Conservation (phyloP, 2,329 filamentous ascomycete species). For the Diaporthe batatas region DNA sequence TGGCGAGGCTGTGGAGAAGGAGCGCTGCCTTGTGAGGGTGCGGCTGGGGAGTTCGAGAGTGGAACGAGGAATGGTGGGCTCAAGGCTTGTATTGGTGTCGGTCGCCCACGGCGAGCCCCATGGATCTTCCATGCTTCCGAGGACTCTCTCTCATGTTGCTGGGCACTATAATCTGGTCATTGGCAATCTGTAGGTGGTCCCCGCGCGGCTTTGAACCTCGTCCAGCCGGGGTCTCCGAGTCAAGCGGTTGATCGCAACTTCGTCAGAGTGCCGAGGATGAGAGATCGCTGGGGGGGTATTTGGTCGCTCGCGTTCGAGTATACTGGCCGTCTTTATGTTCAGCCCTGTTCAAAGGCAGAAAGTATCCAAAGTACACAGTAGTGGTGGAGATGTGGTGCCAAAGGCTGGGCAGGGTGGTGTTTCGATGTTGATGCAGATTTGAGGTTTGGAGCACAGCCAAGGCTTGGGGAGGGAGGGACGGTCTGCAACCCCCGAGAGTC, state of each 20-base stretch:
- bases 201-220: slow-evolving; percentile 23
- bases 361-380: slow-evolving; percentile 21
- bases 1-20: slow-evolving; percentile 52
- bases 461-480: slow-evolving; percentile 9
- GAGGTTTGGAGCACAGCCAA: slow-evolving; percentile 32
- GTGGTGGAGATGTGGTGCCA: background rate
- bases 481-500: slow-evolving; percentile 12
- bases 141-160: slow-evolving; percentile 43
- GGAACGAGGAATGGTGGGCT: slow-evolving; percentile 58
- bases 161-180: slow-evolving; percentile 37
- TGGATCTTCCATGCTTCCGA: slow-evolving; percentile 70
- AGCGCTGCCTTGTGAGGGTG: slow-evolving; percentile 48
- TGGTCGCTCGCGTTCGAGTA: background rate
- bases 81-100: slow-evolving; percentile 47
- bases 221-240: slow-evolving; percentile 12
- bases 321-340: too few species aligned
- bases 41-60: slow-evolving; percentile 50
- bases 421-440: slow-evolving; percentile 24
- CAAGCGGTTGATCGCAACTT: slow-evolving; percentile 25
- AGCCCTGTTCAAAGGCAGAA: background rate
- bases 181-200: slow-evolving; percentile 39
- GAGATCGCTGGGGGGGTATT: background rate
- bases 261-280: background rate
- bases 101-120: slow-evolving; percentile 73
- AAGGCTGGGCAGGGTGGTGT: slow-evolving; percentile 30